Percentiles rank a stretch among this genome's conserved stretches.
Evolutionary conservation across 371 early-diverging fungal genomes (phyloP).

Genomic region (Mucor plumbeus): DNA sequence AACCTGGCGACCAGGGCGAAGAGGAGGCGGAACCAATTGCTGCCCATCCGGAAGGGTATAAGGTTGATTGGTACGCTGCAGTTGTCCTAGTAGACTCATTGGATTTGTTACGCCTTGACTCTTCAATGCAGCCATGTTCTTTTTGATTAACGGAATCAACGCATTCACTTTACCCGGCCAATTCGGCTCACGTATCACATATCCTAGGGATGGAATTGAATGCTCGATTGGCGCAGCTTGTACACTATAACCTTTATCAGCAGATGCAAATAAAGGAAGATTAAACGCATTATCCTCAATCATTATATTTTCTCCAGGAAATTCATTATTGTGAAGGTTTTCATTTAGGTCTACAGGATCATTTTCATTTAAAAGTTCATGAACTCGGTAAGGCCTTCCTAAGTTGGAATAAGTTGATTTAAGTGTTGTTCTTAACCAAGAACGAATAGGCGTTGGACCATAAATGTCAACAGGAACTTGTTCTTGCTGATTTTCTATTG

Average conservation of each 20-base stretch:
- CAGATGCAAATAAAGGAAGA: slow-evolving; percentile 3
- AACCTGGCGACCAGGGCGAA: slow-evolving; percentile 51
- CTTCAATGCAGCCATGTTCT: slow-evolving; percentile 41
- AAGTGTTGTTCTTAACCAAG: slow-evolving; percentile 57
- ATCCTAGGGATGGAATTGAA: slow-evolving; percentile 62
- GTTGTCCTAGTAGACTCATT: slow-evolving; percentile 44
- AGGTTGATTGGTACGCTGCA: slow-evolving; percentile 46
- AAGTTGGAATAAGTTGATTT: slow-evolving; percentile 45
- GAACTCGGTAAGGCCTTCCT: slow-evolving; percentile 48
- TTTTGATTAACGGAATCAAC: slow-evolving; percentile 47
- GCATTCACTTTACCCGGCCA: slow-evolving; percentile 49
- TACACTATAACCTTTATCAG: slow-evolving; percentile 30
- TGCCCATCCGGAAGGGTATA: slow-evolving; percentile 57
- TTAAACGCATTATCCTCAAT: slow-evolving; percentile 13
- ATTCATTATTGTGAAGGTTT: slow-evolving; percentile 47
- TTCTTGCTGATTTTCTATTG: not conserved
- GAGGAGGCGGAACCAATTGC: slow-evolving; percentile 38
- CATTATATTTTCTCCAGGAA: slow-evolving; percentile 38
- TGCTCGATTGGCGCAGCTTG: slow-evolving; percentile 54
- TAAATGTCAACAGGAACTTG: slow-evolving; percentile 53
- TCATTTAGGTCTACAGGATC: slow-evolving; percentile 29
- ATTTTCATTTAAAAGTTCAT: slow-evolving; percentile 41
- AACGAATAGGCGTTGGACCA: slow-evolving; percentile 57
- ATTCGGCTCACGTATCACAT: slow-evolving; percentile 49
- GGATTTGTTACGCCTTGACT: slow-evolving; percentile 50